Percentiles rank a stretch among this genome's conserved stretches.
Evolutionary conservation across 805 yeast species (phyloP).

Genomic region (Teunomyces funiuensis): DNA sequence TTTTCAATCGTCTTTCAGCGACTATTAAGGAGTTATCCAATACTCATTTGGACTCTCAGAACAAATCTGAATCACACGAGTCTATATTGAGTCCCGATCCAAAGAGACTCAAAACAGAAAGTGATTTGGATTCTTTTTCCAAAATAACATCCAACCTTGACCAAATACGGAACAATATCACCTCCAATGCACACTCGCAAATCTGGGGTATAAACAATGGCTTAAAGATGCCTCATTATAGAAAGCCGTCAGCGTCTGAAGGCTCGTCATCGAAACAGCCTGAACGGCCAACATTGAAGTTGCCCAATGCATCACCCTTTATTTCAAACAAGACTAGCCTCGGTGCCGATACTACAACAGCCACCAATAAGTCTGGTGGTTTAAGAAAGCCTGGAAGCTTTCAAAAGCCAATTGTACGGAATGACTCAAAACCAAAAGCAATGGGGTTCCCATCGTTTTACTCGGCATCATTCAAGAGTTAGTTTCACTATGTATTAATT

Average conservation of each 20-base stretch:
- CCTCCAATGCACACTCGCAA: slow-evolving; percentile 7
- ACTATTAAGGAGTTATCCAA: slow-evolving; percentile 5
- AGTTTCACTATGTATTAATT: slow-evolving; percentile 2
- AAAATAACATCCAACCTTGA: slow-evolving; percentile 14
- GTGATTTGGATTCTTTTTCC: slow-evolving; percentile 12
- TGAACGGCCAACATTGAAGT: slow-evolving; percentile 17
- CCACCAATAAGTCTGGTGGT: slow-evolving; percentile 11
- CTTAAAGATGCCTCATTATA: slow-evolving; percentile 28
- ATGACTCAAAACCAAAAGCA: slow-evolving; percentile 15
- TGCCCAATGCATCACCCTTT: slow-evolving; percentile 27
- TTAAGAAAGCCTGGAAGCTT: slow-evolving; percentile 36
- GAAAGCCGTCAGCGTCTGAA: slow-evolving; percentile 13
- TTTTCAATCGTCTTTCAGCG: slow-evolving; percentile 2
- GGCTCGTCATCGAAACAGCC: background rate
- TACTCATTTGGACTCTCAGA: slow-evolving; percentile 6
- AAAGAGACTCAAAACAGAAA: slow-evolving; percentile 10
- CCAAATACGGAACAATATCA: slow-evolving; percentile 14
- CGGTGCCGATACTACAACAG: slow-evolving; percentile 9
- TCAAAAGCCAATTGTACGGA: slow-evolving; percentile 24
- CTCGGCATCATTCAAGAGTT: slow-evolving; percentile 5
- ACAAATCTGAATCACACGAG: slow-evolving; percentile 5
- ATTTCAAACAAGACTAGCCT: slow-evolving; percentile 26
- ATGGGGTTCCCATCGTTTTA: slow-evolving; percentile 8
- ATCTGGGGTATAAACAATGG: slow-evolving; percentile 12
- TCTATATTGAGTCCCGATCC: background rate